A percentile compares a stretch with the other conserved stretches of the same genome.
Evolutionary conservation across 2,329 filamentous ascomycete genomes (phyloP).

Genomic region (Aspergillus tanneri): DNA sequence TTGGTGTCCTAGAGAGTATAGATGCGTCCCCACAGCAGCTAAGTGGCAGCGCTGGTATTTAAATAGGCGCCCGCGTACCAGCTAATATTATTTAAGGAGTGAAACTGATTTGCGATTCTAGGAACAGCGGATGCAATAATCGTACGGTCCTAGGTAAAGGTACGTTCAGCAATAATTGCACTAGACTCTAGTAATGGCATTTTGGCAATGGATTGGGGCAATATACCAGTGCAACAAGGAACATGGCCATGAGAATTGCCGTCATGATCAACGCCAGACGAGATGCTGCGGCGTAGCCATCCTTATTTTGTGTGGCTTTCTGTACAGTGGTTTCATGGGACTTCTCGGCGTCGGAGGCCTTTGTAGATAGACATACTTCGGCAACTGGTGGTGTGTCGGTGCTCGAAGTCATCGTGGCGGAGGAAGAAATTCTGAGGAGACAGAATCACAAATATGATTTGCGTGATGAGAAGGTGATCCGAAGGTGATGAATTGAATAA

Average conservation of each 20-base stretch:
- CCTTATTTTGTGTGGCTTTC: background rate
- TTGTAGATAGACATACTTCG: background rate
- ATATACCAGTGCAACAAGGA: background rate
- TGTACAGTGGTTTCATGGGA: too few species aligned
- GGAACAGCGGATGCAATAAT: background rate
- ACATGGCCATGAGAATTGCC: background rate
- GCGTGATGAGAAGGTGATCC: background rate
- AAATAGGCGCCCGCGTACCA: conserved; percentile 1
- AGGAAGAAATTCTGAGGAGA: background rate
- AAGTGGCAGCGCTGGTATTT: background rate
- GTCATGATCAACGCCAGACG: background rate
- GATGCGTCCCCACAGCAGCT: background rate
- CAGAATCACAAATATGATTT: background rate
- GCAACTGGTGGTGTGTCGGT: background rate
- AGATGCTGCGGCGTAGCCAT: background rate
- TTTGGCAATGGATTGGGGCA: background rate
- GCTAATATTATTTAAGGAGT: background rate
- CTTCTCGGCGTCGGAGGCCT: background rate
- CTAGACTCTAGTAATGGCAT: background rate
- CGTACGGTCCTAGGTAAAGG: background rate
- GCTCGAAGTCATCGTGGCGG: background rate
- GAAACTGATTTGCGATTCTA: background rate
- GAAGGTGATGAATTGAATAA: background rate
- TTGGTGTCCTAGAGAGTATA: background rate
- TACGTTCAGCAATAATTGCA: background rate